A percentile compares a stretch with the other conserved stretches of the same genome.
Evolutionary conservation across 2,329 filamentous ascomycete genomes (phyloP).

Genomic region (Colletotrichum sidae): DNA sequence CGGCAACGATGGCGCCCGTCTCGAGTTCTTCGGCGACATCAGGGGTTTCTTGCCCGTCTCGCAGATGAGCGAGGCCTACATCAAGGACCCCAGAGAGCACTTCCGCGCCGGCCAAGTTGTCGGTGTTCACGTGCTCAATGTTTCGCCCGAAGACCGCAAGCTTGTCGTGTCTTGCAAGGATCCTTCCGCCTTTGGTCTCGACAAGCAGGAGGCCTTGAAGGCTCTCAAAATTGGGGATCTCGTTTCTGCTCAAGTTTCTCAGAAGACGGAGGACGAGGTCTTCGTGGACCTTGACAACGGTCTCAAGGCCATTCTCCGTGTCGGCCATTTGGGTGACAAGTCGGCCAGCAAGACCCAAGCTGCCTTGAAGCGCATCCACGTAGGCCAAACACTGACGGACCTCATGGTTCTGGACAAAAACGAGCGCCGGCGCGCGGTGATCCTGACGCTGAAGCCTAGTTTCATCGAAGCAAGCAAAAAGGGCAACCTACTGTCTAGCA

Average conservation of each 20-base stretch:
- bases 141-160: conserved; percentile 77
- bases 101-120: conserved; percentile 93
- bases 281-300: conserved; percentile 81
- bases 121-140: conserved; percentile 86
- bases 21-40: conserved; percentile 90
- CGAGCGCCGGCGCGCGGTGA: conserved; percentile 78
- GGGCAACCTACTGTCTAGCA: conserved; percentile 75
- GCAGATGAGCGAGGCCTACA: conserved; percentile 98
- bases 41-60: conserved; percentile 90
- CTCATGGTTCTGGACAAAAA: conserved; percentile 91
- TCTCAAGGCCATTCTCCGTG: conserved; percentile 81
- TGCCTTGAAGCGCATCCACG: conserved; percentile 82
- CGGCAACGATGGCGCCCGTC: conserved; percentile 80
- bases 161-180: conserved; percentile 95
- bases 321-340: conserved; percentile 87
- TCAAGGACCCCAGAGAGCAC: conserved; percentile 88
- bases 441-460: conserved; percentile 85
- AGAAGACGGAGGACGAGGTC: conserved; percentile 81
- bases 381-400: conserved; percentile 84
- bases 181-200: conserved; percentile 78
- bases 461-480: conserved; percentile 81
- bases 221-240: conserved; percentile 78
- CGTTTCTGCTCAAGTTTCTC: conserved; percentile 82
- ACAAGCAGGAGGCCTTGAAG: conserved; percentile 82
- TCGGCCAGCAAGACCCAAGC: conserved; percentile 82